These are phyloP conservation scores for Hortiboletus campestris DNA, from an alignment of 768 basidiomycete species.

Conservation along the genomic window DNA sequence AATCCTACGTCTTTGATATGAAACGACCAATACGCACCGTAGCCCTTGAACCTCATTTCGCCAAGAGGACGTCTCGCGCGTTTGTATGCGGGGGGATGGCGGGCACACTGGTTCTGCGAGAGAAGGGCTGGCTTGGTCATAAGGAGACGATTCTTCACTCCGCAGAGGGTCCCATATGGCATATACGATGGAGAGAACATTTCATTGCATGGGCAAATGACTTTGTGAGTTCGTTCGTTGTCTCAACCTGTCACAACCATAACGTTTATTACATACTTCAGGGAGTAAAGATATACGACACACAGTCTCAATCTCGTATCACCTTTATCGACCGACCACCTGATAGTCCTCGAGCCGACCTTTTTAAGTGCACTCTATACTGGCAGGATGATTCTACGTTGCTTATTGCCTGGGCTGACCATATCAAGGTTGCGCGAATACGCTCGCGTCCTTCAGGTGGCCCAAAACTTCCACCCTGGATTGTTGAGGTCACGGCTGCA, in stretches of 20 bases:
- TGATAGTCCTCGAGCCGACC: slow-evolving; percentile 86
- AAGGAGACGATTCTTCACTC: slow-evolving; percentile 81
- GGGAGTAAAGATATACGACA: slow-evolving; percentile 96
- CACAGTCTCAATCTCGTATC: slow-evolving; percentile 69
- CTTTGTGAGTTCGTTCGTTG: slow-evolving; percentile 48
- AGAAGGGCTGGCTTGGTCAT: slow-evolving; percentile 96
- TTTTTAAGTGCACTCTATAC: slow-evolving; percentile 87
- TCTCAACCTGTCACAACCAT: not conserved
- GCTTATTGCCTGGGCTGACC: slow-evolving; percentile 91
- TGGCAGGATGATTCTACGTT: slow-evolving; percentile 94
- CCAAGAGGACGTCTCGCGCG: slow-evolving; percentile 69
- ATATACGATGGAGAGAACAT: slow-evolving; percentile 78
- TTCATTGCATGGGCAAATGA: slow-evolving; percentile 98
- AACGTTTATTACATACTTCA: slow-evolving; percentile 29
- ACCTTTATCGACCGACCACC: slow-evolving; percentile 81
- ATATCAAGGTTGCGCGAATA: slow-evolving; percentile 86
- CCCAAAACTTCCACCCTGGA: slow-evolving; percentile 53
- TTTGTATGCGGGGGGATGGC: slow-evolving; percentile 93
- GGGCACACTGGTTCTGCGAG: slow-evolving; percentile 80
- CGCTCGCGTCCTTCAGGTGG: slow-evolving; percentile 54
- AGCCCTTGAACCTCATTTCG: slow-evolving; percentile 87
- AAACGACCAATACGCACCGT: slow-evolving; percentile 90
- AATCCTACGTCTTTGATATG: slow-evolving; percentile 85
- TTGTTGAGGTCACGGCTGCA: slow-evolving; percentile 87
- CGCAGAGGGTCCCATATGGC: slow-evolving; percentile 95